Percentiles rank a stretch among this genome's conserved stretches.
phyloP scores from a whole-genome alignment of 2,329 filamentous ascomycete genomes.

The Aureobasidium zeae region DNA sequence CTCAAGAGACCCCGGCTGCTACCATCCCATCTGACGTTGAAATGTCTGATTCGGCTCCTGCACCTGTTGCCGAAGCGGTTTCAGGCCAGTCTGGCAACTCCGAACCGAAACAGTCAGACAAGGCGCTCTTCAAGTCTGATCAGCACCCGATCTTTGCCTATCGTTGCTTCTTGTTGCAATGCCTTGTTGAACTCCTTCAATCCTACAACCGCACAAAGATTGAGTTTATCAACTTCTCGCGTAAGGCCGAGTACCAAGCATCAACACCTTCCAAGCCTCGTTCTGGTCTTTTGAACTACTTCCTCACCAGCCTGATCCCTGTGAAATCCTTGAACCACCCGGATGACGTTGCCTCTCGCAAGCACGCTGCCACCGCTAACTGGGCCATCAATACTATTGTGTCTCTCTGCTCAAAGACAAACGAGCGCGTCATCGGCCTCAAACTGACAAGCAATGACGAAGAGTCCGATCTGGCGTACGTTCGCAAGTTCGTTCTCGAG shows the following conservation, averaged over 20 bases:
- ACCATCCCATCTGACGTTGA: constrained; percentile 40
- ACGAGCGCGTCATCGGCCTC: constrained; percentile 55
- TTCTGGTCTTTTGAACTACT: constrained; percentile 85
- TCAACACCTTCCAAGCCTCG: constrained; percentile 89
- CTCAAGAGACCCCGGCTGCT: constrained; percentile 27
- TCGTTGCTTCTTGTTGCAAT: constrained; percentile 87
- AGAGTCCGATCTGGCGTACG: constrained; percentile 77
- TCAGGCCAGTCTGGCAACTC: constrained; percentile 15
- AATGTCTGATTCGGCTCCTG: constrained; percentile 33
- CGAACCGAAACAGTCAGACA: constrained; percentile 50
- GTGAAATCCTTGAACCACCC: constrained; percentile 57
- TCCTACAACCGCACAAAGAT: constrained; percentile 94
- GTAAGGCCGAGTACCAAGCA: constrained; percentile 73
- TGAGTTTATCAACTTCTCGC: constrained; percentile 98
- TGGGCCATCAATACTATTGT: constrained; percentile 83
- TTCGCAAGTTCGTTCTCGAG: constrained; percentile 89
- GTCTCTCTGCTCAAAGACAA: constrained; percentile 78
- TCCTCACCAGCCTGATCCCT: constrained; percentile 70
- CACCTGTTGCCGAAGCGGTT: constrained; percentile 31
- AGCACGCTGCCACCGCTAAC: constrained; percentile 72
- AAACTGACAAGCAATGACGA: constrained; percentile 49
- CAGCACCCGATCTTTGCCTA: constrained; percentile 96
- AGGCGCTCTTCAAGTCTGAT: constrained; percentile 75
- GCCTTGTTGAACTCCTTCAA: constrained; percentile 77
- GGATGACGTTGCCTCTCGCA: constrained; percentile 70